Evolutionary conservation across 2,329 filamentous ascomycete species (phyloP), one percentile per base, ranked within the genome.

Genomic region (Hymenotorrendiella dingleyae): DNA sequence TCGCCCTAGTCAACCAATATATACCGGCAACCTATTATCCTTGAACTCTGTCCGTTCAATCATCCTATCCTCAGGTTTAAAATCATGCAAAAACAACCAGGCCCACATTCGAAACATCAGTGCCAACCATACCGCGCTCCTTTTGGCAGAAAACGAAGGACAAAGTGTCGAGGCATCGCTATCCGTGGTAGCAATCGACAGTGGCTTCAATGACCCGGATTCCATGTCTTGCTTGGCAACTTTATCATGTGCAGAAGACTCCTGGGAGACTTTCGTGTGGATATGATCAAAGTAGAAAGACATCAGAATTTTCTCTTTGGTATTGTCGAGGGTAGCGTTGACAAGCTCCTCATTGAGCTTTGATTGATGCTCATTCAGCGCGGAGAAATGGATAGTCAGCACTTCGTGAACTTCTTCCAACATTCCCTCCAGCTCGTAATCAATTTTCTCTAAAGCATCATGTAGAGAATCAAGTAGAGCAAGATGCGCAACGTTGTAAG

Each of bases 51-150:
- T 42, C 14, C 43, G 22, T 21, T 46, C 43, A 24, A 46, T 42
- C 43, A 46, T 46, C 26, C 27, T 28, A 22, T 46, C 43, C 10
- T 37, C 22, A 2, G 43, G 29, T n/a, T 46, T 42, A 26, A 46
- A 46, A 20, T 46, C 43, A 33, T 46, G 43, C 27, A 46, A 23
- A 22, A 42, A 51, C 9, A 52, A 50, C 19, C 56, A 50, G 16
- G 54, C 52, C 40, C 36, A 42, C 26, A 45, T 53, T n/a, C 53
- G 54, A 48, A 40, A 49, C 27, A 55, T 57, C 38, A 56, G 54
- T 21, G 36, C 47, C 12, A 46, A 21, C 43, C 43, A 46, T 11
- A 46, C 22, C 4, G 43, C 43, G 26, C 36, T 36, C 16, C 26
- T 34, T 16, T 27, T 34, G n/a, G 35, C 29, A 9, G 36, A 26